A percentile compares a stretch with the other conserved stretches of the same genome.
These are phyloP conservation scores for Euphrasia arctica DNA, from an alignment of 305 asterid genomes.

Conservation along the genomic window DNA sequence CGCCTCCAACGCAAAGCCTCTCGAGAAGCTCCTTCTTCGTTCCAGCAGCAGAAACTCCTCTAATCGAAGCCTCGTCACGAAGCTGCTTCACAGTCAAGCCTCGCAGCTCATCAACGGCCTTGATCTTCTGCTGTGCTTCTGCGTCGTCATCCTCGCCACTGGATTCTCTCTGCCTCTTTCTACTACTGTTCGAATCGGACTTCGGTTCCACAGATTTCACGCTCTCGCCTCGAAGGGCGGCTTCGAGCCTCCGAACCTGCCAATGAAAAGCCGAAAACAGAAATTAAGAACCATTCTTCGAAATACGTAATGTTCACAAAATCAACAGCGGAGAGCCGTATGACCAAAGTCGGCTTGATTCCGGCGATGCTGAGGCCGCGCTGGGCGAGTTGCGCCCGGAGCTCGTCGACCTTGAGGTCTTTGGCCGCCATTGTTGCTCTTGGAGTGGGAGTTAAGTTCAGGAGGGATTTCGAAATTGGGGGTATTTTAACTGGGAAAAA, in stretches of 20 bases:
- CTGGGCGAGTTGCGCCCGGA: slow-evolving; percentile 55
- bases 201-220: slow-evolving; percentile 30
- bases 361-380: slow-evolving; percentile 82
- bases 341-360: slow-evolving; percentile 58
- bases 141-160: slow-evolving; percentile 35
- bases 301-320: neutral
- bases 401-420: slow-evolving; percentile 62
- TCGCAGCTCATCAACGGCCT: slow-evolving; percentile 44
- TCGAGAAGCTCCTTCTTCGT: slow-evolving; percentile 61
- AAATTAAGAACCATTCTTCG: neutral
- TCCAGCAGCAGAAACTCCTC: slow-evolving; percentile 50
- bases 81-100: slow-evolving; percentile 55
- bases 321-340: neutral
- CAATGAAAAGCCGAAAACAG: slow-evolving; percentile 13
- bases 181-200: slow-evolving; percentile 14
- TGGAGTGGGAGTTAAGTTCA: neutral
- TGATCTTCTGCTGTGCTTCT: slow-evolving; percentile 37
- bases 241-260: slow-evolving; percentile 69
- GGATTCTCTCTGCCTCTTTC: slow-evolving; percentile 50
- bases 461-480: slow-evolving; percentile 22
- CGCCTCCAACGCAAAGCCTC: slow-evolving; percentile 51
- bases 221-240: slow-evolving; percentile 44
- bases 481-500: slow-evolving; percentile 8
- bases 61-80: slow-evolving; percentile 47
- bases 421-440: slow-evolving; percentile 39